Evolutionary conservation across 2,329 filamentous ascomycete species (phyloP), one percentile per base, ranked within the genome.

Genomic region (Fusarium multiceps): DNA sequence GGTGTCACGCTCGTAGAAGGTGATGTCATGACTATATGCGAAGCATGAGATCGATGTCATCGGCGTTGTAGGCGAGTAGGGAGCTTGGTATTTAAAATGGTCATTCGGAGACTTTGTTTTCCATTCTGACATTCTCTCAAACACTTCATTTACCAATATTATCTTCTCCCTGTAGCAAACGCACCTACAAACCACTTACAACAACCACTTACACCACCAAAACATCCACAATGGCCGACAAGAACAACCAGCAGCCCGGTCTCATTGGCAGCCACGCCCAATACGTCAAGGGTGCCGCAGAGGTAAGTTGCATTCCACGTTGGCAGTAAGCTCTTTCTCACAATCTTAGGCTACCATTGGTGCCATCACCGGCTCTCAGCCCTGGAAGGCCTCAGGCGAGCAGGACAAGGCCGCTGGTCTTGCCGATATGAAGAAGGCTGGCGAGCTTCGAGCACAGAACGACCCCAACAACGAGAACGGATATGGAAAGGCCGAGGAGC

Each of bases 201-300:
- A 28, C 14, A 21, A 28, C 14, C 48, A 55, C 56, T 55, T 56
- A 42, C 50, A 61, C 27, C 37, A 48, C 27, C 16, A 13, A 28
- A 42, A 61, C 20, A 59, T 28, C 46, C 73, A 77, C 54, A 54
- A 77, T 77, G 66, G 69, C 77, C 28, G 76, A 76, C 63, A 75
- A 74, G 73, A 78, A 71, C 59, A 54, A 66, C 45, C 70, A 71
- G 18, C 67, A 73, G 64, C 87, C 89, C 21, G 85, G 89, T 46
- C 88, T 93, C 68, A 75, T 92, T 45, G 82, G 85, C 62, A 85
- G 86, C 43, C 90, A 92, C 76, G 89, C 84, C 32, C 87, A 92
- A 75, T 93, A 91, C 74, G 84, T 88, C 74, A 92, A 92, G 75
- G 90, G 90, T 55, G 88, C 88, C 9, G 86, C 88, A 58, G 88